Percentiles rank a stretch among this genome's conserved stretches.
Conservation (phyloP, 352 stramenopile species). For the Phytophthora foliorum region DNA sequence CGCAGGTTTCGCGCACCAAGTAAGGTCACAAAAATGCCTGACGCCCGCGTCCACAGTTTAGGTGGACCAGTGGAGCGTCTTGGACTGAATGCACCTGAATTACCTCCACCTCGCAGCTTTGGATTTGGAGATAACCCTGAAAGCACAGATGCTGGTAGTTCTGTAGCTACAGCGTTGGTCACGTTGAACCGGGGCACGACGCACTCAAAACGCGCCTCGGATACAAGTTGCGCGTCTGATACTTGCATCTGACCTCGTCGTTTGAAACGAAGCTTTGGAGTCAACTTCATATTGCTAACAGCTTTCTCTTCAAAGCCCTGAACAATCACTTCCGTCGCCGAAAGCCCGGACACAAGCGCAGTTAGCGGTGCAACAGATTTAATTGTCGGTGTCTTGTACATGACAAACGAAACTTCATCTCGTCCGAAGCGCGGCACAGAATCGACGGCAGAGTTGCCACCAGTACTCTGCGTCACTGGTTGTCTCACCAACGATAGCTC, state of each 20-base stretch:
- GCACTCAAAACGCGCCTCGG: slow-evolving; percentile 59
- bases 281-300: slow-evolving; percentile 42
- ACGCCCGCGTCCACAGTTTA: slow-evolving; percentile 69
- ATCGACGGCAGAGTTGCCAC: slow-evolving; percentile 1
- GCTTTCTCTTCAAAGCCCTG: slow-evolving; percentile 75
- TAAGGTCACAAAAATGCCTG: slow-evolving; percentile 57
- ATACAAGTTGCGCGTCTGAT: slow-evolving; percentile 51
- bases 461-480: neutral
- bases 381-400: slow-evolving; percentile 72
- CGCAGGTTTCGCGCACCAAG: slow-evolving; percentile 62
- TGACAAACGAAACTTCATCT: slow-evolving; percentile 76
- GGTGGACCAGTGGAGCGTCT: slow-evolving; percentile 7
- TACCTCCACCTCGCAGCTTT: slow-evolving; percentile 12
- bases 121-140: slow-evolving; percentile 14
- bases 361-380: slow-evolving; percentile 57
- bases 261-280: slow-evolving; percentile 72
- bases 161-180: slow-evolving; percentile 49
- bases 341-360: slow-evolving; percentile 56
- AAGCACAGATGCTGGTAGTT: slow-evolving; percentile 32
- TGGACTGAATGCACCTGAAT: slow-evolving; percentile 13
- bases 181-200: slow-evolving; percentile 77
- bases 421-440: slow-evolving; percentile 51
- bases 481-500: slow-evolving; percentile 51
- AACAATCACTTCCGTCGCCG: slow-evolving; percentile 59
- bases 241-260: slow-evolving; percentile 80